Evolutionary conservation across 257 asterid species (phyloP).

Genomic region (Penstemon eatonii): DNA sequence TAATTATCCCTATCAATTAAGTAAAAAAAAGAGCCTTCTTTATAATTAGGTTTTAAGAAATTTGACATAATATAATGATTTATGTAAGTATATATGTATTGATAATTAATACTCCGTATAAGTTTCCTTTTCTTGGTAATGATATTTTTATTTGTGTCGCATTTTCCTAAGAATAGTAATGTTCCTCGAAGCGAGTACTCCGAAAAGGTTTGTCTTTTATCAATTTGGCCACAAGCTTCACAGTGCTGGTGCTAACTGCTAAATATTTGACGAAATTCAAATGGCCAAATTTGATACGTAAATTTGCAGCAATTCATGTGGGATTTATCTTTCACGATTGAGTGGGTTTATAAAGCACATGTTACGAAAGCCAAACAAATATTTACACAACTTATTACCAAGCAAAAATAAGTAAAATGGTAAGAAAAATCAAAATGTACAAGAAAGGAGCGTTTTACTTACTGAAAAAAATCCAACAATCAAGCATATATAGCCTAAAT

Average conservation of each 20-base stretch:
- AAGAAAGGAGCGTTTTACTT: no score
- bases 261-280: not conserved
- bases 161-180: slow-evolving; percentile 22
- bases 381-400: no score
- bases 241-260: not conserved
- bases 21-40: not conserved
- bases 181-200: slow-evolving; percentile 14
- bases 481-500: not conserved
- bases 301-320: no score
- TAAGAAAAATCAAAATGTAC: no score
- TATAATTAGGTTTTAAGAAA: not conserved
- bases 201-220: slow-evolving; percentile 15
- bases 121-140: no score
- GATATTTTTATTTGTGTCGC: not conserved
- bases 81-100: not conserved
- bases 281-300: no score
- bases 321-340: no score
- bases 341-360: no score
- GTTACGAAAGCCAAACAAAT: no score
- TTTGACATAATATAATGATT: not conserved
- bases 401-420: no score
- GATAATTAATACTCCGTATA: no score
- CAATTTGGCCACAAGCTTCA: slow-evolving; percentile 12
- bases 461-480: not conserved
- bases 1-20: no score